Conservation (phyloP, 2,329 filamentous ascomycete species). For the Penicillium sp. region DNA sequence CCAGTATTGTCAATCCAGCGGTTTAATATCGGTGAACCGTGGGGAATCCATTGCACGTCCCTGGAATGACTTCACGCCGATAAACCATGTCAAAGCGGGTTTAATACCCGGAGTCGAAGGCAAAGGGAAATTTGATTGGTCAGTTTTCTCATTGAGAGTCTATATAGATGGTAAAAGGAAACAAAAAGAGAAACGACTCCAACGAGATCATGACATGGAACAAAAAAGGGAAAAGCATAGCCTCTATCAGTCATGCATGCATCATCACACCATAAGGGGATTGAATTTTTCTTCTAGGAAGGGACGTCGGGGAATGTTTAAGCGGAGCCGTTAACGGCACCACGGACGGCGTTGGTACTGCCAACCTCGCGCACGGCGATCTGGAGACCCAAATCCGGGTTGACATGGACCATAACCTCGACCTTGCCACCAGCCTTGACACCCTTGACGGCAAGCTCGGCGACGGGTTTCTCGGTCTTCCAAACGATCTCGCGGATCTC, state of each 20-base stretch:
- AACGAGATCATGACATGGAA: constrained; percentile 17
- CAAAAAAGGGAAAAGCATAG: constrained; percentile 16
- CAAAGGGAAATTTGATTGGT: constrained; percentile 13
- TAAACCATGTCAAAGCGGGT: too few relatives aligned
- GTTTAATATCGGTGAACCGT: background rate
- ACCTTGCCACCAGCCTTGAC: constrained; percentile 86
- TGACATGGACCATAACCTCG: constrained; percentile 87
- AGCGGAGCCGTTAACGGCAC: constrained; percentile 44
- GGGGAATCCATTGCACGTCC: too few relatives aligned
- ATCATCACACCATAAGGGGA: constrained; percentile 25
- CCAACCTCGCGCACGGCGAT: constrained; percentile 81
- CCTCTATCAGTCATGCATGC: constrained; percentile 28
- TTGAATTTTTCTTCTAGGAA: constrained; percentile 11
- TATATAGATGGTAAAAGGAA: constrained; percentile 11
- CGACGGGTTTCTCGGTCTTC: constrained; percentile 77
- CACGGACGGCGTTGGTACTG: constrained; percentile 75
- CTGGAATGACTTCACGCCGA: too few relatives aligned
- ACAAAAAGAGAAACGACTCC: constrained; percentile 17
- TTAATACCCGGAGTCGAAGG: too few relatives aligned
- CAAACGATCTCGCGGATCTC: constrained; percentile 85
- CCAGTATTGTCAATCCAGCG: constrained; percentile 1
- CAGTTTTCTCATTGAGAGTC: constrained; percentile 16
- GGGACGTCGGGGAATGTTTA: constrained; percentile 6
- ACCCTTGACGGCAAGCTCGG: constrained; percentile 75
- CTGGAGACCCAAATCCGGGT: constrained; percentile 69